Conservation (phyloP, 495 filamentous ascomycete species). For the Neurospora sp. region DNA sequence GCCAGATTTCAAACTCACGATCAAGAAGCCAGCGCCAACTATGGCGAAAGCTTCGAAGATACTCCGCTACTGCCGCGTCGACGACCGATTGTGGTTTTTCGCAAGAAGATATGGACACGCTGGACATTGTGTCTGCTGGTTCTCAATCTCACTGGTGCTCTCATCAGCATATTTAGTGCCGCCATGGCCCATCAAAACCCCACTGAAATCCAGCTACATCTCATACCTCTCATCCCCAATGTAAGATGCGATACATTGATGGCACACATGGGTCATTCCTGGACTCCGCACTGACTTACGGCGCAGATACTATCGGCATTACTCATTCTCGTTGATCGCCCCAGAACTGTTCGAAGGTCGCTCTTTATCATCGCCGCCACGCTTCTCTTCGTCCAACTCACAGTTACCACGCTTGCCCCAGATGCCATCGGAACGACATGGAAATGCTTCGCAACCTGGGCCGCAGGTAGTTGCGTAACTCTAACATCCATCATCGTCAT, state of each 20-base stretch:
- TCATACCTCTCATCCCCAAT: conserved; percentile 14
- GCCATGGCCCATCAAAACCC: conserved; percentile 4
- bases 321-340: conserved; percentile 17
- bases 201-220: conserved; percentile 2
- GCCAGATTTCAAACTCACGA: background rate
- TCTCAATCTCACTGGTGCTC: background rate
- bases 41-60: background rate
- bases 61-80: background rate
- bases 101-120: conserved; percentile 8
- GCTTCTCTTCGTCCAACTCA: conserved; percentile 8
- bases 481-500: conserved; percentile 39
- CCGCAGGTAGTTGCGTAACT: conserved; percentile 5
- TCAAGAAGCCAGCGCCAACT: background rate
- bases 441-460: conserved; percentile 3
- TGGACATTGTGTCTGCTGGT: conserved; percentile 13
- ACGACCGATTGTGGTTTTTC: background rate
- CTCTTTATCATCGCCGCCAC: conserved; percentile 15
- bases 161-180: conserved; percentile 4
- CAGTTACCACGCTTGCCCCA: conserved; percentile 9
- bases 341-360: conserved; percentile 13
- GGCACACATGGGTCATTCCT: background rate
- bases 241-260: conserved; percentile 8
- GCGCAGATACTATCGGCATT: conserved; percentile 13
- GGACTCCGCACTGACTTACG: background rate
- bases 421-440: background rate